phyloP scores from a whole-genome alignment of 805 yeast genomes.

The Sugiyamaella americana region DNA sequence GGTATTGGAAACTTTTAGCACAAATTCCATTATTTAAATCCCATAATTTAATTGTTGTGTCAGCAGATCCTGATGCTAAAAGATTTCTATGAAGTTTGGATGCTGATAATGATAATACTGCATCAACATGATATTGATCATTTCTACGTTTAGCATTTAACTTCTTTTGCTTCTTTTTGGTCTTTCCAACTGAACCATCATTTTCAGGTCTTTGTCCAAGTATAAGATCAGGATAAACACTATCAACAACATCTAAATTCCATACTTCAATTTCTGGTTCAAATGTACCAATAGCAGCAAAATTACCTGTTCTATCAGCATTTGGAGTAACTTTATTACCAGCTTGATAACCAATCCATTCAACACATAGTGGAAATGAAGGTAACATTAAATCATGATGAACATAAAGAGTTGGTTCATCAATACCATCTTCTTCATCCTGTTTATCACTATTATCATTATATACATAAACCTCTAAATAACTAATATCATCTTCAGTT shows the following conservation, averaged over 20 bases:
- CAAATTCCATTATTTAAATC: conserved; percentile 71
- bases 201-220: conserved; percentile 67
- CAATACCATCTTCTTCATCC: conserved; percentile 56
- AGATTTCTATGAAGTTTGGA: conserved; percentile 76
- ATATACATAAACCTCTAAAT: conserved; percentile 86
- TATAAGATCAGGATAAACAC: conserved; percentile 90
- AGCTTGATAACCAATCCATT: conserved; percentile 83
- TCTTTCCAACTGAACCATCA: conserved; percentile 30
- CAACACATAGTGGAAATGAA: conserved; percentile 92
- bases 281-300: conserved; percentile 94
- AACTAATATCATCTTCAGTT: conserved; percentile 93
- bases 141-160: conserved; percentile 43
- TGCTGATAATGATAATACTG: conserved; percentile 80
- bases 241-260: conserved; percentile 89
- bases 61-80: conserved; percentile 92
- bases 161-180: conserved; percentile 47
- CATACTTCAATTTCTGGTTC: conserved; percentile 97
- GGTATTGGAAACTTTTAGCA: conserved; percentile 73
- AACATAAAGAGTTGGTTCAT: conserved; percentile 72
- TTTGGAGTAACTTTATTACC: conserved; percentile 32
- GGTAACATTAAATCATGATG: conserved; percentile 98
- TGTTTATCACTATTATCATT: conserved; percentile 83
- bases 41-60: conserved; percentile 92
- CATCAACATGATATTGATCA: conserved; percentile 87
- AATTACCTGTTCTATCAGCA: conserved; percentile 57